phyloP scores from a whole-genome alignment of 352 stramenopile species.

The Phytophthora tentaculata region DNA sequence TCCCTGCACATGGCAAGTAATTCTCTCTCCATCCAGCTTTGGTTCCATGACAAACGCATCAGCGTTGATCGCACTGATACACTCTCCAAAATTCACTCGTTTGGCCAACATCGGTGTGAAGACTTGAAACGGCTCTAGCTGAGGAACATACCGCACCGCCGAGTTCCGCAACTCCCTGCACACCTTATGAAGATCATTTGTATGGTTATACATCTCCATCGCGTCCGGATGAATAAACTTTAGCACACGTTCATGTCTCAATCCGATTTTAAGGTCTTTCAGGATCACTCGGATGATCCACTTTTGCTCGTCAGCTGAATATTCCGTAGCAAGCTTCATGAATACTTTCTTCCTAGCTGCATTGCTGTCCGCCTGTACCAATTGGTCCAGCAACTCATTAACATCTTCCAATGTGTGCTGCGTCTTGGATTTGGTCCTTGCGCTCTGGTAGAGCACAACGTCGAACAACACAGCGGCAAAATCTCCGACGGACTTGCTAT shows the following conservation, averaged over 20 bases:
- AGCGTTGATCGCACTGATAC: slow-evolving; percentile 68
- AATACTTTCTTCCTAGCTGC: slow-evolving; percentile 59
- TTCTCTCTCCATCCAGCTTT: slow-evolving; percentile 85
- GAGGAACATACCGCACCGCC: slow-evolving; percentile 78
- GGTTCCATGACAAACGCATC: slow-evolving; percentile 86
- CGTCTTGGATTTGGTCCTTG: slow-evolving; percentile 40
- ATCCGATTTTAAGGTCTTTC: slow-evolving; percentile 88
- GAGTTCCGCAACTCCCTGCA: slow-evolving; percentile 81
- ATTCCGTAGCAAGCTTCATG: slow-evolving; percentile 81
- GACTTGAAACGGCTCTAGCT: slow-evolving; percentile 83
- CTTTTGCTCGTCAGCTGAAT: slow-evolving; percentile 78
- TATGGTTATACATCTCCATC: slow-evolving; percentile 90
- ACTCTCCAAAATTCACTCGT: slow-evolving; percentile 85
- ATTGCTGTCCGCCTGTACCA: slow-evolving; percentile 59
- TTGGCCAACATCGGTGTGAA: slow-evolving; percentile 90
- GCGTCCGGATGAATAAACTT: slow-evolving; percentile 84
- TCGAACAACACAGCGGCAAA: slow-evolving; percentile 82
- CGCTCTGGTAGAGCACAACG: slow-evolving; percentile 71
- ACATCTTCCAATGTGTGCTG: slow-evolving; percentile 67
- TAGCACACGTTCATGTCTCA: slow-evolving; percentile 82
- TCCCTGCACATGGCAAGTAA: slow-evolving; percentile 78
- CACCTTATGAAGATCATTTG: slow-evolving; percentile 82
- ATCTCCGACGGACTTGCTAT: slow-evolving; percentile 82
- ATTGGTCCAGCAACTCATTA: slow-evolving; percentile 63
- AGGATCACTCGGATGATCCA: slow-evolving; percentile 85